phyloP scores from a whole-genome alignment of 2,329 filamentous ascomycete species.

The Diaporthe australafricana region DNA sequence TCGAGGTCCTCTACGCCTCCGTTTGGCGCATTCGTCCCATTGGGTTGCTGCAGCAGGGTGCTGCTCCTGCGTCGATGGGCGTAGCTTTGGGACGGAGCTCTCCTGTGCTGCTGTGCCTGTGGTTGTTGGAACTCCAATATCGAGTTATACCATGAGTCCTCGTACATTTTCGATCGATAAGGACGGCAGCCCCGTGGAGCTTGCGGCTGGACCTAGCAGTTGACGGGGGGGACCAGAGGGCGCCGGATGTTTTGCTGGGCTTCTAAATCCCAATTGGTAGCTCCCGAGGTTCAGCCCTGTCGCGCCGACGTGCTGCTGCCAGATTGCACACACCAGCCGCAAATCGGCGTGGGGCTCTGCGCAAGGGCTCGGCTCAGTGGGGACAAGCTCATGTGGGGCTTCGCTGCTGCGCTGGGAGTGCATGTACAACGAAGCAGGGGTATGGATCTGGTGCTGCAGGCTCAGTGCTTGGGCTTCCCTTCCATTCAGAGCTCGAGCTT shows the following conservation, averaged over 20 bases:
- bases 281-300: conserved; percentile 31
- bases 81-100: conserved; percentile 56
- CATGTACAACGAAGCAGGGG: not conserved
- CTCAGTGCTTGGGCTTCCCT: conserved; percentile 3
- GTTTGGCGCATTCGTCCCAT: conserved; percentile 64
- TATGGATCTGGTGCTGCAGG: not conserved
- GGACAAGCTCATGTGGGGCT: conserved; percentile 23
- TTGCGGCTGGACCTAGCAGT: not conserved
- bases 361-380: conserved; percentile 17
- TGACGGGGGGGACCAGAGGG: not conserved
- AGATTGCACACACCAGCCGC: conserved; percentile 35
- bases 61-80: conserved; percentile 72
- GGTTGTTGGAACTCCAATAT: conserved; percentile 65
- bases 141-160: conserved; percentile 87
- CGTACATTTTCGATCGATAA: conserved; percentile 69
- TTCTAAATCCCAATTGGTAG: not conserved
- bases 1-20: conserved; percentile 67
- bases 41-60: conserved; percentile 76
- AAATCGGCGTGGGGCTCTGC: conserved; percentile 29
- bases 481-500: conserved; percentile 35
- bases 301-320: conserved; percentile 25
- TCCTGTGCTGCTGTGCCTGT: conserved; percentile 55
- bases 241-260: conserved; percentile 12
- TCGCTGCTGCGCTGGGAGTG: conserved; percentile 25
- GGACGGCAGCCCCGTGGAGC: conserved; percentile 12